Evolutionary conservation across 306 rosid species (phyloP), one percentile per base, ranked within the genome.

Genomic region (Hippophae rhamnoides): DNA sequence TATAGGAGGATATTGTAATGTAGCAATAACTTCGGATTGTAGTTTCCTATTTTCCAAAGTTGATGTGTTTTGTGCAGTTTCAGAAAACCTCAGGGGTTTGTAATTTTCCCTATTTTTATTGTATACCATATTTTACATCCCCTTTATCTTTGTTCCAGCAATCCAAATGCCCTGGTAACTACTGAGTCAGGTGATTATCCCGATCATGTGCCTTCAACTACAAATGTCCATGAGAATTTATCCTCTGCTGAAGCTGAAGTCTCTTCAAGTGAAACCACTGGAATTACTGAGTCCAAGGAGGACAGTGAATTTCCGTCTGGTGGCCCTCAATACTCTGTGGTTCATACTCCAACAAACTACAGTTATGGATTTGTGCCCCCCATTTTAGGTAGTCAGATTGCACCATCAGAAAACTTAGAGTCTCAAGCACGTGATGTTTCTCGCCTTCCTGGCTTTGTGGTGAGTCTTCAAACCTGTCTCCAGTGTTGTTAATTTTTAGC

Each of bases 381-480:
- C 41, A 71, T 92, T 75, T 58, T 83, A 65, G 93, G 95, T 63
- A 74, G 83, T 74, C 95, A 84, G 75, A 81, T 84, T 73, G 56
- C 86, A 50, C 75, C 83, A 42, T 74, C 80, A 74, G 99, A 92
- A 73, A 88, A 76, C 70, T 79, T 89, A 3, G 96, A 86, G 66
- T 60, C 95, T 76, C 96, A 90, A 67, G 69, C 89, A 43, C 86
- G 76, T 4, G 92, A 87, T 62, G 64, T 74, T 64, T 85, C 96
- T 56, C 87, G 92, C 61, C 76, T 83, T 83, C 89, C 87, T 50
- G 78, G 74, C 86, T 83, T 78, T 76, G 84, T 90, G 14, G 95
- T 90, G 76, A 87, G 98, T 45, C 60, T 69, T 63, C 56, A 53
- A n/a, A 49, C 62, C 57, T 59, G 27, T 51, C 56, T 68, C 7